These are phyloP conservation scores for Populus hybrid DNA, from an alignment of 441 rosid species.

Conservation along the genomic window DNA sequence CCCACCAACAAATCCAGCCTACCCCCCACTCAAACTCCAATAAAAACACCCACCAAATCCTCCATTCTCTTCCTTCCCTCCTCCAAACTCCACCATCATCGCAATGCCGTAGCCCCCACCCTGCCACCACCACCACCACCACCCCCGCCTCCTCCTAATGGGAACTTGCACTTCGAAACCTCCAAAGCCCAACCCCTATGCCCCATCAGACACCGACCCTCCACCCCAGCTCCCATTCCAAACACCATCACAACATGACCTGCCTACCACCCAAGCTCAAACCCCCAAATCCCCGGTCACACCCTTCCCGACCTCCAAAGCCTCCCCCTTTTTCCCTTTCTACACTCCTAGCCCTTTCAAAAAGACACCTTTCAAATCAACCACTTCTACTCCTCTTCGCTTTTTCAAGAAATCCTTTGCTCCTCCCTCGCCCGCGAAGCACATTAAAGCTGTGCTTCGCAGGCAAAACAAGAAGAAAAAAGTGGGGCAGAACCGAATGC, in stretches of 20 bases:
- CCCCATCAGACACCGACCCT: slow-evolving; percentile 32
- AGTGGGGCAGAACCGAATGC: slow-evolving; percentile 15
- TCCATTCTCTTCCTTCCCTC: not conserved
- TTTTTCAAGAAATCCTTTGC: slow-evolving; percentile 62
- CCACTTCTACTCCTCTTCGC: slow-evolving; percentile 49
- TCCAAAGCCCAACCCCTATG: slow-evolving; percentile 64
- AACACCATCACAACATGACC: slow-evolving; percentile 23
- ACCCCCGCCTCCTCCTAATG: slow-evolving; percentile 30
- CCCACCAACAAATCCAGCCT: not conserved
- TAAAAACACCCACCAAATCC: not conserved
- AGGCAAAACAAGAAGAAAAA: slow-evolving; percentile 29
- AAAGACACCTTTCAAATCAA: slow-evolving; percentile 35
- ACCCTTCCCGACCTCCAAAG: slow-evolving; percentile 18
- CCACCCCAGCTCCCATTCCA: not conserved
- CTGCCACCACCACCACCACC: not conserved
- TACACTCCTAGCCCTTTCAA: slow-evolving; percentile 73
- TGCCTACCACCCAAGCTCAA: slow-evolving; percentile 25
- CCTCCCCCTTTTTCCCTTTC: slow-evolving; percentile 71
- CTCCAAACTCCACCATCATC: not conserved
- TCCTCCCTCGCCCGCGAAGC: slow-evolving; percentile 97
- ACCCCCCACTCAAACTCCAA: not conserved
- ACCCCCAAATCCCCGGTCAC: slow-evolving; percentile 31
- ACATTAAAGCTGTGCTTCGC: slow-evolving; percentile 63
- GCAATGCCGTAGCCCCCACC: not conserved
- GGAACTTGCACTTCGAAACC: slow-evolving; percentile 81